A percentile compares a stretch with the other conserved stretches of the same genome.
Evolutionary conservation across 2,329 filamentous ascomycete genomes (phyloP).

Genomic region (Fusarium torulosum): DNA sequence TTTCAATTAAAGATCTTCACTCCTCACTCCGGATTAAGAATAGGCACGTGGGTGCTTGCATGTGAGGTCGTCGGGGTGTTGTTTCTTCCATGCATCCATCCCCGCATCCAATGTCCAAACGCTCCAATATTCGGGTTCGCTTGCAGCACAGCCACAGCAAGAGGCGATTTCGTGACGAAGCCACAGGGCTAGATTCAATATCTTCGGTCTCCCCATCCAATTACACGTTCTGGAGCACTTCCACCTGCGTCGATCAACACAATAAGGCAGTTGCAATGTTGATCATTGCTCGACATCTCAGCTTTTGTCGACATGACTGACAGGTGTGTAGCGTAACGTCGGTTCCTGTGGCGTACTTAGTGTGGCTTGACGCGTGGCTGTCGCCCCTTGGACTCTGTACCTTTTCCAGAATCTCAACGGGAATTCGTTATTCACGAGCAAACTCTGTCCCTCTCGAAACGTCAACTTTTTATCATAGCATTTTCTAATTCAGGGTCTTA

Average conservation of each 20-base stretch:
- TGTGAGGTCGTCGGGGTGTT: slow-evolving; percentile 18
- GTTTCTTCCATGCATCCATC: slow-evolving; percentile 14
- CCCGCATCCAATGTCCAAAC: slow-evolving; percentile 9
- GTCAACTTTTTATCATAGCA: not conserved
- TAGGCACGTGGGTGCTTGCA: slow-evolving; percentile 38
- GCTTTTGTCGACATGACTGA: slow-evolving; percentile 2
- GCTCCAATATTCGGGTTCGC: slow-evolving; percentile 4
- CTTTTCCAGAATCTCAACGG: not conserved
- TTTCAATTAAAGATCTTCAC: slow-evolving; percentile 38
- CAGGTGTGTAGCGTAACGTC: slow-evolving; percentile 1
- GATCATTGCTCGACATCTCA: slow-evolving; percentile 30
- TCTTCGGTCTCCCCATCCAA: slow-evolving; percentile 5
- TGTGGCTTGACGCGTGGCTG: slow-evolving; percentile 41
- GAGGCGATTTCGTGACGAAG: slow-evolving; percentile 31
- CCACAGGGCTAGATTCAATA: slow-evolving; percentile 34
- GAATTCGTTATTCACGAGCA: slow-evolving; percentile 5
- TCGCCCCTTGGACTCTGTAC: slow-evolving; percentile 18
- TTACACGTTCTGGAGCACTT: slow-evolving; percentile 9
- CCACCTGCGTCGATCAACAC: slow-evolving; percentile 13
- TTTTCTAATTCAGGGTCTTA: not conserved
- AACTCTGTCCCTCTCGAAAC: not conserved
- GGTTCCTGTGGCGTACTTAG: slow-evolving; percentile 11
- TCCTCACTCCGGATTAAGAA: slow-evolving; percentile 31
- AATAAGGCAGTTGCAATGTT: slow-evolving; percentile 9
- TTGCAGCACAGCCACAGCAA: slow-evolving; percentile 32